Evolutionary conservation across 116 monocot species (phyloP), one percentile per base, ranked within the genome.

Genomic region (Thalassia testudinum): DNA sequence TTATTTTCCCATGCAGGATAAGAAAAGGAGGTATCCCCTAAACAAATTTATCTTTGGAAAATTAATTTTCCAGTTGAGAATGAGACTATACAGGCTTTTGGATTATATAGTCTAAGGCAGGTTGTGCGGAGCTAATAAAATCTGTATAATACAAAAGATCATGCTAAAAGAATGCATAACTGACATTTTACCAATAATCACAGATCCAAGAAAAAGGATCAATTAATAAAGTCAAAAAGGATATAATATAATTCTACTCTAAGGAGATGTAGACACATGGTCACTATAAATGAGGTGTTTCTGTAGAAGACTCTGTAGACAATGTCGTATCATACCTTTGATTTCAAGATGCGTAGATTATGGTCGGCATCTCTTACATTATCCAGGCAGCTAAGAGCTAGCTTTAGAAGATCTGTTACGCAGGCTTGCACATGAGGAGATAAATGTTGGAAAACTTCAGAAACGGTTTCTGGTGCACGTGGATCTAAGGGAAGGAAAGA

Each of bases 401-500:
- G 67, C 58, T 89, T 97, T 11, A 97, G 72, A 47, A 97, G 79
- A 79, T 97, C 89, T 1, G 97, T 82, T 11, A 97, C 71, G 60
- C 97, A 97, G 28, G 72, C 72, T 65, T 85, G 89, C 40, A 97
- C 82, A 71, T 85, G 75, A 0, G 77, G 79, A 37, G 81, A 89
- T 10, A 97, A 67, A 47, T 70, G 82, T 42, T 70, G 68, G 61
- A 91, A 75, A 6, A 69, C 63, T 63, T 97, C 89, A 26, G n/a
- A 26, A 5, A 76, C 50, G 37, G 70, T 58, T 72, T 85, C 83
- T 28, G 97, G 75, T 29, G 50, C 65, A 19, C 70, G 76, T 48
- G 89, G 82, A 75, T 97, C 75, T 55, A 97, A 57, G 14, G 89
- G 97, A 63, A 97, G 89, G 51, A 97, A 97, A 15, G 81, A 60